Conservation (phyloP, 352 stramenopile genomes). For the Phytopythium ostracodes region DNA sequence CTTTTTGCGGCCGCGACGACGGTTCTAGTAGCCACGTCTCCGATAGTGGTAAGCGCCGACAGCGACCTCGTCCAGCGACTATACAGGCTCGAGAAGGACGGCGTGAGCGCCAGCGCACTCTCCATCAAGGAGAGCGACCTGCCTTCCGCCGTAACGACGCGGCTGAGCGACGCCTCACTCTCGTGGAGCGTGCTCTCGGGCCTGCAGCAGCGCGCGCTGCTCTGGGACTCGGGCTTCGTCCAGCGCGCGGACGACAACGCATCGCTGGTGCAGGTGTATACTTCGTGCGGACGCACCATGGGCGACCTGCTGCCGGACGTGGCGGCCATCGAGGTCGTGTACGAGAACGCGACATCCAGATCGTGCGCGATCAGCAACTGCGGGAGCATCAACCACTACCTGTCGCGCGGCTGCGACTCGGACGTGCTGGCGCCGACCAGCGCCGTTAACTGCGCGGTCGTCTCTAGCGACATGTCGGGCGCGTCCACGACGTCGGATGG, state of each 20-base stretch:
- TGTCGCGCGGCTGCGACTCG: slow-evolving; percentile 26
- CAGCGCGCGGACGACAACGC: slow-evolving; percentile 22
- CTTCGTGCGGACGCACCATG: slow-evolving; percentile 53
- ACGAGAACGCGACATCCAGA: slow-evolving; percentile 7
- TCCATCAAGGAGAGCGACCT: slow-evolving; percentile 30
- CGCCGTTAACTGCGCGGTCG: slow-evolving; percentile 41
- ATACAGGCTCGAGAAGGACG: slow-evolving; percentile 33
- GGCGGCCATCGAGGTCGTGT: slow-evolving; percentile 26
- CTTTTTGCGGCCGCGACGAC: neutral
- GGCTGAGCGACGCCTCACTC: slow-evolving; percentile 26
- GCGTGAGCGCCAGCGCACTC: slow-evolving; percentile 21
- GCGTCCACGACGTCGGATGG: slow-evolving; percentile 20
- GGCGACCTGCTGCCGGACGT: slow-evolving; percentile 47
- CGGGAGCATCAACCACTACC: slow-evolving; percentile 46
- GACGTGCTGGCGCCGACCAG: slow-evolving; percentile 20
- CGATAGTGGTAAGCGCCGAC: slow-evolving; percentile 8
- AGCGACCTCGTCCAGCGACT: slow-evolving; percentile 54
- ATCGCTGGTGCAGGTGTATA: slow-evolving; percentile 56
- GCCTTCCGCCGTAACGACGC: slow-evolving; percentile 20
- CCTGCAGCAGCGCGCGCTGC: slow-evolving; percentile 60
- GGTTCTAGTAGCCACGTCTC: neutral
- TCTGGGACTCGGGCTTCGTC: slow-evolving; percentile 71
- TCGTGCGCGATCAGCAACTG: slow-evolving; percentile 29
- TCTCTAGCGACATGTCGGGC: slow-evolving; percentile 24
- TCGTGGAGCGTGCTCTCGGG: slow-evolving; percentile 42